phyloP scores from a whole-genome alignment of 805 yeast genomes.

The Candida krabiensis region DNA sequence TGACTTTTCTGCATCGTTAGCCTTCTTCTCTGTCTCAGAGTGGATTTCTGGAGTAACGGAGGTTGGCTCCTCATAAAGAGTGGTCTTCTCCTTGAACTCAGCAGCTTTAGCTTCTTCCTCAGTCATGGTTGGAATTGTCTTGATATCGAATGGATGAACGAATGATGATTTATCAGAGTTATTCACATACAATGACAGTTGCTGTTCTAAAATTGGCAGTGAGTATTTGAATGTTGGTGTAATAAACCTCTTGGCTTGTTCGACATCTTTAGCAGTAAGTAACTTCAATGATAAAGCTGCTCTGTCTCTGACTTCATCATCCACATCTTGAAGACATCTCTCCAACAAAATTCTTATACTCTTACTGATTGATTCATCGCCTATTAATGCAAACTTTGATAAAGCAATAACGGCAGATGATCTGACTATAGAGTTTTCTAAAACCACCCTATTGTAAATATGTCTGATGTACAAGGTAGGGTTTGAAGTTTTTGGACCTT shows the following conservation, averaged over 20 bases:
- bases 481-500: conserved; percentile 83
- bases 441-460: conserved; percentile 93
- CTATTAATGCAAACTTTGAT: conserved; percentile 82
- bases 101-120: conserved; percentile 69
- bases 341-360: conserved; percentile 74
- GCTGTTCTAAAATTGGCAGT: conserved; percentile 73
- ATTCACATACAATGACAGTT: conserved; percentile 69
- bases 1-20: conserved; percentile 28
- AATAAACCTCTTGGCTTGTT: conserved; percentile 51
- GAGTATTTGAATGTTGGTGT: conserved; percentile 71
- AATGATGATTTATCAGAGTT: conserved; percentile 45
- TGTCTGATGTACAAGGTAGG: conserved; percentile 94
- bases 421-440: conserved; percentile 92
- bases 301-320: conserved; percentile 97
- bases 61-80: conserved; percentile 27
- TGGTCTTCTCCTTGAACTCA: conserved; percentile 55
- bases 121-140: conserved; percentile 61
- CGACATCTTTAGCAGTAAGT: conserved; percentile 41
- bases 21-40: conserved; percentile 30
- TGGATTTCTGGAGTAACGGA: conserved; percentile 17
- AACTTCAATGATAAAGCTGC: conserved; percentile 83
- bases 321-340: conserved; percentile 84
- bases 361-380: conserved; percentile 63
- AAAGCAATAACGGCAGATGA: conserved; percentile 94
- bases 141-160: conserved; percentile 65